Conservation (phyloP, 208 protist genomes). For the Naegleria lovaniensis region DNA sequence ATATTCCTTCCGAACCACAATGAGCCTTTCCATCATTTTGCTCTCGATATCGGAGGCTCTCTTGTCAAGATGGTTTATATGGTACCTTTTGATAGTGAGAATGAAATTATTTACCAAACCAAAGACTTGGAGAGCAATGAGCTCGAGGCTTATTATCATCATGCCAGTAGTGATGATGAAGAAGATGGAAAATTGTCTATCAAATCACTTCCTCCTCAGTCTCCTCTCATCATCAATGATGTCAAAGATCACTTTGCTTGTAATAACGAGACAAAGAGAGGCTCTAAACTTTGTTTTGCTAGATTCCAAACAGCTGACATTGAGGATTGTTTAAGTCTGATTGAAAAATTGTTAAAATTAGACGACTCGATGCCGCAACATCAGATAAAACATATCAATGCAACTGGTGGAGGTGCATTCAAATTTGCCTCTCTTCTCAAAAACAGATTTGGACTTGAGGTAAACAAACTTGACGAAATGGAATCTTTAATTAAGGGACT, state of each 20-base stretch:
- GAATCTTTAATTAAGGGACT: slow-evolving; percentile 17
- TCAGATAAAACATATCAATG: slow-evolving; percentile 15
- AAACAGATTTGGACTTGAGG: neutral
- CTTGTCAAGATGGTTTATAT: slow-evolving; percentile 29
- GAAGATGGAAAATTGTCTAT: neutral
- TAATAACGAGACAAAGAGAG: neutral
- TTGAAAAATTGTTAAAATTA: neutral
- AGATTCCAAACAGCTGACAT: slow-evolving; percentile 18
- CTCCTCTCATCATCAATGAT: neutral
- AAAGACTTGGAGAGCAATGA: neutral
- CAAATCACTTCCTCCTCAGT: neutral
- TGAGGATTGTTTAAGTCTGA: slow-evolving; percentile 9
- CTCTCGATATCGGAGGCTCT: slow-evolving; percentile 25
- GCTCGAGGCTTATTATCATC: neutral
- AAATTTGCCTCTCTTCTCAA: slow-evolving; percentile 4
- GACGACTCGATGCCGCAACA: neutral
- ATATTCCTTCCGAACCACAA: slow-evolving; percentile 24
- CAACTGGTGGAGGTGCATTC: slow-evolving; percentile 27
- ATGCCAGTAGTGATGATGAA: neutral
- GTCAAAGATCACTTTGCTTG: neutral
- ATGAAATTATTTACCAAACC: neutral
- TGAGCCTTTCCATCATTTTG: slow-evolving; percentile 21
- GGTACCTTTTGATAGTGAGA: neutral
- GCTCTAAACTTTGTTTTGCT: slow-evolving; percentile 16
- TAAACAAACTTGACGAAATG: slow-evolving; percentile 28